These are phyloP conservation scores for Ceraceosorus guamensis DNA, from an alignment of 1,284 basidiomycete species.

Conservation along the genomic window DNA sequence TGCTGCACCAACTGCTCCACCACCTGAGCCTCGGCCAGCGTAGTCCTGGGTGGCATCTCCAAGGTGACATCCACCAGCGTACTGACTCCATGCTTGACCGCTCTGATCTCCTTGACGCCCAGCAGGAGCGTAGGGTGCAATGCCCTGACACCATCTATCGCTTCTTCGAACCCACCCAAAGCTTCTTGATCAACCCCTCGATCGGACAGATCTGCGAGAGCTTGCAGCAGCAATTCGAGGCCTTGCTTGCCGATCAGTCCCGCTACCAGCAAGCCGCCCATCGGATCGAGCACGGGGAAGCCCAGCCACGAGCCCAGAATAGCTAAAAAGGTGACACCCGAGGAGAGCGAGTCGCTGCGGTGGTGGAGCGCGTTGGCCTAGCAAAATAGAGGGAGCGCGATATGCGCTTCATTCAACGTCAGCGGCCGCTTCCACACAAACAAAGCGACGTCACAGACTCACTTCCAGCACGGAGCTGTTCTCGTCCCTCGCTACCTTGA, in stretches of 20 bases:
- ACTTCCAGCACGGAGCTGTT: conserved; percentile 81
- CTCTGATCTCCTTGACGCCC: conserved; percentile 31
- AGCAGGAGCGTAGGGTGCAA: conserved; percentile 2
- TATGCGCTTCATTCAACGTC: not conserved
- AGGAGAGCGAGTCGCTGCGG: conserved; percentile 64
- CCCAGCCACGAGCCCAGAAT: conserved; percentile 70
- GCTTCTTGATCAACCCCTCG: conserved; percentile 65
- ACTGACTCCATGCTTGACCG: conserved; percentile 35
- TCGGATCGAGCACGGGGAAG: conserved; percentile 77
- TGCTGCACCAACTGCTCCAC: conserved; percentile 23
- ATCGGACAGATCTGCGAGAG: conserved; percentile 77
- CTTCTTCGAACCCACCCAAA: conserved; percentile 52
- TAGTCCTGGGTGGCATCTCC: conserved; percentile 19
- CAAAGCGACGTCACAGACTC: conserved; percentile 48
- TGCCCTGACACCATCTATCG: conserved; percentile 12
- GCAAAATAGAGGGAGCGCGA: not conserved
- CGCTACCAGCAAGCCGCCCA: conserved; percentile 85
- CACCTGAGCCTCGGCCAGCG: conserved; percentile 19
- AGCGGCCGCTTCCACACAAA: not conserved
- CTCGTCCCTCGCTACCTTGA: conserved; percentile 77
- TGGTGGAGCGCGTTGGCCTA: conserved; percentile 59
- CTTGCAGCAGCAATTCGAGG: conserved; percentile 62
- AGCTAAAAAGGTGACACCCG: conserved; percentile 37
- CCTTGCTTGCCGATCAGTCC: conserved; percentile 82
- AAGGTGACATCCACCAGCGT: conserved; percentile 40